Evolutionary conservation across 441 rosid genomes (phyloP), one percentile per base, ranked within the genome.

Genomic region (Jatropha podagrica): DNA sequence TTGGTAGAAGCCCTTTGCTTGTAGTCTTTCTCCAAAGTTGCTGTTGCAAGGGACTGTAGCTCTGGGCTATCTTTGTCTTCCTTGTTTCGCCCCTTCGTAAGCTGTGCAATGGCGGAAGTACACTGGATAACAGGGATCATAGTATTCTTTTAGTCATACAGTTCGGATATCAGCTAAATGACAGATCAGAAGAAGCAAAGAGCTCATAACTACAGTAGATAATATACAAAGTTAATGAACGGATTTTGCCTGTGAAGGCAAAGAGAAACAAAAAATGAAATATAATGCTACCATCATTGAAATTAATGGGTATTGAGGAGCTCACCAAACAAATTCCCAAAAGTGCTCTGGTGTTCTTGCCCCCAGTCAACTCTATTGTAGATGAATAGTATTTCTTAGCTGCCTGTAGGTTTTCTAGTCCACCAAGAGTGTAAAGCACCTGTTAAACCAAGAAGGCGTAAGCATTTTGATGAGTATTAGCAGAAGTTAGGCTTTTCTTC

Each of bases 371-470:
- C 77, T 89, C 93, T 75, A 92, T 80, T 49, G 98, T 81, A 74
- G 97, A 89, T 40, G 98, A 90, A 81, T 91, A 94, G 80, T 96
- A 96, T 80, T 94, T 96, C 88, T 90, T 91, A 56, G 99, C 97
- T 49, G 92, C 83, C 60, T 85, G 86, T 80, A 91, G 83, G 87
- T 91, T 96, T 77, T 96, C 99, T 15, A 89, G 81, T 77, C 99
- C 99, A 58, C 97, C 99, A 5, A 91, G 85, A 3, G 99, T 96
- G 85, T 96, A 96, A 65, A 96, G 92, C 66, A 96, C 98, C 99
- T 94, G 88, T 79, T 67, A 54, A 72, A 66, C 46, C 75, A 74
- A 70, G 41, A 52, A 76, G 58, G 71, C n/a, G 65, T 61, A 69
- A n/a, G 20, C 65, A 66, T 26, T 59, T 66, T 27, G 32, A 27